Percentiles rank a stretch among this genome's conserved stretches.
Conservation (phyloP, 805 yeast genomes). For the Suhomyces emberorum region DNA sequence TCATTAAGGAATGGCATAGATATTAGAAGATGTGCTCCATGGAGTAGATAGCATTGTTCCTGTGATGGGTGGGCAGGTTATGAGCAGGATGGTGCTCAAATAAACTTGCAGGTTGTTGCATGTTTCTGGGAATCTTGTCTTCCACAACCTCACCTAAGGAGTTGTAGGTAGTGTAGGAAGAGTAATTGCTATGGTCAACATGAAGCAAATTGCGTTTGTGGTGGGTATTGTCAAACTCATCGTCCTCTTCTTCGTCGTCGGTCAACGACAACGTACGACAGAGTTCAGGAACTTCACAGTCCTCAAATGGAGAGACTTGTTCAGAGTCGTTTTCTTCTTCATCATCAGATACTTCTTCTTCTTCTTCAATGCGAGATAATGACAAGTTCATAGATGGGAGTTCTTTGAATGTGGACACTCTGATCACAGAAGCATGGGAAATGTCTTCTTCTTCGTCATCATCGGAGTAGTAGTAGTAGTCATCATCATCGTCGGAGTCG, state of each 20-base stretch:
- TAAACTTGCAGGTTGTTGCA: not conserved
- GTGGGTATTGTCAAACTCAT: conserved; percentile 3
- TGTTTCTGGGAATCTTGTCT: not conserved
- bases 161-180: too few species aligned
- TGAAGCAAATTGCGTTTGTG: not conserved
- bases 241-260: conserved; percentile 18
- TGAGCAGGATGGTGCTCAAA: conserved; percentile 1
- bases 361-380: conserved; percentile 13
- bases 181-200: conserved; percentile 3
- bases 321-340: conserved; percentile 5
- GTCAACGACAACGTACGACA: conserved; percentile 15
- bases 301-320: not conserved
- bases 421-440: not conserved
- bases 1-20: too few species aligned
- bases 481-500: conserved; percentile 16
- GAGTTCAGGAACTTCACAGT: conserved; percentile 17
- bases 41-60: conserved; percentile 34
- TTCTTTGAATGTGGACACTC: conserved; percentile 10
- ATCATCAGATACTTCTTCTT: conserved; percentile 13
- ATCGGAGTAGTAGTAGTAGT: conserved; percentile 18
- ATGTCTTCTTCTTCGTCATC: conserved; percentile 8
- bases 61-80: conserved; percentile 18
- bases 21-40: conserved; percentile 35
- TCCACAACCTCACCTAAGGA: not conserved
- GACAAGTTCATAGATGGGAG: conserved; percentile 18